Evolutionary conservation across 768 basidiomycete genomes (phyloP).

Genomic region (Suillus americanus): DNA sequence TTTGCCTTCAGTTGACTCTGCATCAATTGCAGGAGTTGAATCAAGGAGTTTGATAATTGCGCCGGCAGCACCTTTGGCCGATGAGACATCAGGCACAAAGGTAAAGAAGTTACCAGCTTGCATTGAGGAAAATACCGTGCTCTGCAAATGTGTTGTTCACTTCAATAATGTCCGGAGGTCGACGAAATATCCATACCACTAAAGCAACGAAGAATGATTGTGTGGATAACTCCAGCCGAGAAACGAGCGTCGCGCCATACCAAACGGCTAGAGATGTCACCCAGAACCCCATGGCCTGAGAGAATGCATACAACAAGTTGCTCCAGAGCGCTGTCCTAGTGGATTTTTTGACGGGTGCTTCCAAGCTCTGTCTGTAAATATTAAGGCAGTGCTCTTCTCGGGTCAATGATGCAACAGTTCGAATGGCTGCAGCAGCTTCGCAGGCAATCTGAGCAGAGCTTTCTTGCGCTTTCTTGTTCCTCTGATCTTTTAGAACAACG

Average conservation of each 20-base stretch:
- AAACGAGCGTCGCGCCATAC: conserved; percentile 67
- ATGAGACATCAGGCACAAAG: conserved; percentile 87
- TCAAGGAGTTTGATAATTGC: conserved; percentile 79
- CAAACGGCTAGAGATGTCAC: conserved; percentile 84
- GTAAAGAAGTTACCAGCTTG: conserved; percentile 85
- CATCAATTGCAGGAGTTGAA: conserved; percentile 73
- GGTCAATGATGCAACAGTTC: conserved; percentile 87
- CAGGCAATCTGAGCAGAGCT: conserved; percentile 85
- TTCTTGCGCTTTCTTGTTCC: conserved; percentile 79
- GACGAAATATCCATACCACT: conserved; percentile 50
- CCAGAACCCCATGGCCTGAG: conserved; percentile 73
- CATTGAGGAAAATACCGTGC: conserved; percentile 73
- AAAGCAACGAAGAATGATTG: conserved; percentile 80
- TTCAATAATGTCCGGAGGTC: not conserved
- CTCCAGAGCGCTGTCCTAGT: conserved; percentile 64
- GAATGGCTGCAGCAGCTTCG: conserved; percentile 87
- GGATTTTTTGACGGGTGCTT: conserved; percentile 64
- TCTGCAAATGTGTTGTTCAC: conserved; percentile 36
- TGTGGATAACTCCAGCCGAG: conserved; percentile 50
- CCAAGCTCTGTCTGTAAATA: conserved; percentile 67
- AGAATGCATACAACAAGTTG: conserved; percentile 66
- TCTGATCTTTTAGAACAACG: conserved; percentile 83
- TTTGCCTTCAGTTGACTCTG: conserved; percentile 68
- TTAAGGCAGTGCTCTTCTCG: conserved; percentile 77
- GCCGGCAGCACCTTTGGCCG: conserved; percentile 74